Evolutionary conservation across 768 basidiomycete species (phyloP).

Genomic region (Macrolepiota fuliginosa): DNA sequence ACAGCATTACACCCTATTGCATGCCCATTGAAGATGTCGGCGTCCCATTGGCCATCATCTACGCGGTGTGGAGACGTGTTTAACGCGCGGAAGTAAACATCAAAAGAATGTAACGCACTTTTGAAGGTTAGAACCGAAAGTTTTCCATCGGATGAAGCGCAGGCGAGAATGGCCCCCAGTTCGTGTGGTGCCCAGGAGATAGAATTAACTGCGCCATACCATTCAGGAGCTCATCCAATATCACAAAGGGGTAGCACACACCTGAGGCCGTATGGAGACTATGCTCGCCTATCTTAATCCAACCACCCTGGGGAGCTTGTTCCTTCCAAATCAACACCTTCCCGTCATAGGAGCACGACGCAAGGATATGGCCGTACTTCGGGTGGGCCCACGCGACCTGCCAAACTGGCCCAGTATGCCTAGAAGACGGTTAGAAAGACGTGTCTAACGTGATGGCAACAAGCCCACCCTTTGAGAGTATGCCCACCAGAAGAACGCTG

Average conservation of each 20-base stretch:
- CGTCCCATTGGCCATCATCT: conserved; percentile 98
- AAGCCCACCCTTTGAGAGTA: conserved; percentile 72
- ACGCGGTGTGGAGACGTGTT: background rate
- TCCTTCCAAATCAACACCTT: conserved; percentile 99
- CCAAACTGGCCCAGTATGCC: conserved; percentile 98
- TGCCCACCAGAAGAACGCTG: conserved; percentile 62
- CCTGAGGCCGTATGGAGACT: conserved; percentile 92
- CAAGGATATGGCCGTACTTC: conserved; percentile 94
- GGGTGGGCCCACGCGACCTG: conserved; percentile 98
- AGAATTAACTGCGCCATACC: conserved; percentile 74
- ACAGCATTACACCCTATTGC: conserved; percentile 97
- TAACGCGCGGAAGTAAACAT: background rate
- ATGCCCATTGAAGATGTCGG: conserved; percentile 93
- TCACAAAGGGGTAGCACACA: conserved; percentile 31
- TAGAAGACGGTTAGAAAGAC: conserved; percentile 26
- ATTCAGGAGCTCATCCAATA: background rate
- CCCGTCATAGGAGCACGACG: conserved; percentile 98
- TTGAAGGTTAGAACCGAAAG: conserved; percentile 96
- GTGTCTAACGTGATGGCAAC: background rate
- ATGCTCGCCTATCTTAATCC: conserved; percentile 97
- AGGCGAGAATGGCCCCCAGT: conserved; percentile 93
- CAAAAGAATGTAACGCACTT: conserved; percentile 52
- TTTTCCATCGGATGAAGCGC: conserved; percentile 96
- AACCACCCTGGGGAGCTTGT: conserved; percentile 66
- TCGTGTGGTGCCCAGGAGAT: conserved; percentile 99